Evolutionary conservation across 164 flowering plant species (phyloP).

Genomic region (Brasenia schreberi): DNA sequence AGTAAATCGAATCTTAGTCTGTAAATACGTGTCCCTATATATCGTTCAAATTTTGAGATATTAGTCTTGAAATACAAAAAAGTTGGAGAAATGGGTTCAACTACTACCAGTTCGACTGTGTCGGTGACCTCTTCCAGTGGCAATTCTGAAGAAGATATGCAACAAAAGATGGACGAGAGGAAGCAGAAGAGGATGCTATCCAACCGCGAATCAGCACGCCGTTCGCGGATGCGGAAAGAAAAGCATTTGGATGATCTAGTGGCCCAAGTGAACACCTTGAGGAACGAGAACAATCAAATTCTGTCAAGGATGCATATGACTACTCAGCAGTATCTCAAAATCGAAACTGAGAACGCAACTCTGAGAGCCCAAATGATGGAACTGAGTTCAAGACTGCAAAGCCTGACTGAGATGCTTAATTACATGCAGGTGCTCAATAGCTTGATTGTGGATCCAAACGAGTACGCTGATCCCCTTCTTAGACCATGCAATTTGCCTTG

Average conservation of each 20-base stretch:
- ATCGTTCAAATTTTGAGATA: background rate
- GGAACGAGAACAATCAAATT: slow-evolving; percentile 44
- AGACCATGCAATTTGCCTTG: background rate
- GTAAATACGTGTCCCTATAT: background rate
- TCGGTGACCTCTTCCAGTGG: slow-evolving; percentile 55
- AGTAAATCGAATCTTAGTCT: background rate
- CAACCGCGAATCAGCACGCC: slow-evolving; percentile 85
- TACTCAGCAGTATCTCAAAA: slow-evolving; percentile 31
- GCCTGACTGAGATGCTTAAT: slow-evolving; percentile 48
- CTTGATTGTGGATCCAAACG: background rate
- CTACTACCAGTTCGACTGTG: background rate
- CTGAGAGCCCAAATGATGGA: slow-evolving; percentile 59
- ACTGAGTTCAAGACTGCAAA: slow-evolving; percentile 44
- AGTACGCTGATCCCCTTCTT: slow-evolving; percentile 5
- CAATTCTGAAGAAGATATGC: slow-evolving; percentile 32
- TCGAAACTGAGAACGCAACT: slow-evolving; percentile 59
- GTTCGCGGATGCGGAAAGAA: slow-evolving; percentile 79
- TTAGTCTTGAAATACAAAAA: background rate
- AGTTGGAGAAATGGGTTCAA: background rate
- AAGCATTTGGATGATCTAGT: slow-evolving; percentile 67
- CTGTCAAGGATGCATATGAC: slow-evolving; percentile 30
- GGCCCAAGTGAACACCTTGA: slow-evolving; percentile 38
- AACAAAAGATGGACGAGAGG: slow-evolving; percentile 41
- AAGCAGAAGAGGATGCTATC: slow-evolving; percentile 74
- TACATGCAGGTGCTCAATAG: slow-evolving; percentile 11